A percentile compares a stretch with the other conserved stretches of the same genome.
Evolutionary conservation across 78 protist genomes (phyloP).

Genomic region (Cyanophora paradoxa): DNA sequence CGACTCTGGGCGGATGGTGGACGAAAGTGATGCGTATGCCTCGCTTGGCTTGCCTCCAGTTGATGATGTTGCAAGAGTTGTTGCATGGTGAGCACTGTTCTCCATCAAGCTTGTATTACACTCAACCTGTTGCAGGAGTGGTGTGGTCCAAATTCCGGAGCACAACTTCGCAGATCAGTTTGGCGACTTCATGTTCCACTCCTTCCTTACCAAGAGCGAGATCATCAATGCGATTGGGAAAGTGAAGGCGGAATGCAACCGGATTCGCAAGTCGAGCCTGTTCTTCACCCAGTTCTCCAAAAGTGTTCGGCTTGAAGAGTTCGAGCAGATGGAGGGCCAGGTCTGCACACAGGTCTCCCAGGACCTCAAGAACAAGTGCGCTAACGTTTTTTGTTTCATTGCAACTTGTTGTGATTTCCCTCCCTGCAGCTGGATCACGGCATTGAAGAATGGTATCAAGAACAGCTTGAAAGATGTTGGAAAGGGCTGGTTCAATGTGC

Average conservation of each 20-base stretch:
- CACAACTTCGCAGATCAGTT: slow-evolving; percentile 18
- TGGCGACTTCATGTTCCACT: slow-evolving; percentile 12
- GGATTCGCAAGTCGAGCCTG: slow-evolving; percentile 8
- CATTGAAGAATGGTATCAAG: slow-evolving; percentile 21
- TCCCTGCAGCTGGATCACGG: slow-evolving; percentile 1
- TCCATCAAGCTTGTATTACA: background rate
- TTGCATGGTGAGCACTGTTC: background rate
- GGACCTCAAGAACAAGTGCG: slow-evolving; percentile 32
- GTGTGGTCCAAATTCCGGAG: background rate
- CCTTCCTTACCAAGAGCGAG: slow-evolving; percentile 51
- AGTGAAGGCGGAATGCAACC: slow-evolving; percentile 42
- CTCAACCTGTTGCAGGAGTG: background rate
- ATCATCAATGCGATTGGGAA: slow-evolving; percentile 22
- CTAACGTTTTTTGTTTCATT: background rate
- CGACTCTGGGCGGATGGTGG: background rate
- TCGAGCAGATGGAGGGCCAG: slow-evolving; percentile 34
- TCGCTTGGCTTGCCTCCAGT: background rate
- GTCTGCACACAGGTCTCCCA: background rate
- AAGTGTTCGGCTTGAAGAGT: slow-evolving; percentile 43
- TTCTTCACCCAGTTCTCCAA: slow-evolving; percentile 25
- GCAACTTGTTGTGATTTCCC: too few relatives aligned
- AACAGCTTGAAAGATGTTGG: slow-evolving; percentile 35
- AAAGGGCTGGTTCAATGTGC: slow-evolving; percentile 81
- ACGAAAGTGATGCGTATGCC: background rate
- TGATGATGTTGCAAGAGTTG: background rate